Base-by-base conservation (phyloP, 106 monocot genomes). In the Dioscorea dumetorum region DNA sequence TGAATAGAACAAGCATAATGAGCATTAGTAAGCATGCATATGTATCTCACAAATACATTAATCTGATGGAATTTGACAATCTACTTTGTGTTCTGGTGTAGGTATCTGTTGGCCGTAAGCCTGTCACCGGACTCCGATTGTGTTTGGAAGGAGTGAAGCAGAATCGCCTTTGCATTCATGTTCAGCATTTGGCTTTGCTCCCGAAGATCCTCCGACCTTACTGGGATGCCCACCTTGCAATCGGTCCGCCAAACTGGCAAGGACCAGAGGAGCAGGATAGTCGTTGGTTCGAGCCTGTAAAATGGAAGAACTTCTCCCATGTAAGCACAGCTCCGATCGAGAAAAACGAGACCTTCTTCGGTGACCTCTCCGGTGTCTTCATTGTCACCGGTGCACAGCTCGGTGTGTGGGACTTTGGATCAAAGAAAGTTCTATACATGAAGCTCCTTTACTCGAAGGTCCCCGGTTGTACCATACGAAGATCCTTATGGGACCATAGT, bases 261-360 rank as follows among this genome's bases (percentile, higher is more conserved):
- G 93, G 89, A 14, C 93, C 93, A 0, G 93, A 94, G 62, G 93
- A 94, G 69, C 93, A 94, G 73, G 89, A 94, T 63, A 89, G 86
- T 67, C 76, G 86, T 0, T 94, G 93, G 93, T 94, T 94, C 62
- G 81, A 86, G 50, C 89, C 86, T 0, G 79, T 94, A 1, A 89
- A 86, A 48, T 94, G 89, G 93, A 89, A 84, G 79, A 94, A 89
- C 64, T 89, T 89, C 68, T 86, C 93, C 58, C 89, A 94, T 69
- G 83, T 94, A 58, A 84, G 86, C 33, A 89, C 93, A 7, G 79
- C 86, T 4, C 93, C 86, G 1, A 75, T 94, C 3, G 89, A 94
- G 70, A 34, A 74, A 69, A 62, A 76, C 17, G 89, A 94, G 34
- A 61, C 89, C 19, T 75, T 71, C 33, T 69, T 89, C 17, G 71